Evolutionary conservation across 2,329 filamentous ascomycete species (phyloP).

Genomic region (Arthrinium phaeospermum): DNA sequence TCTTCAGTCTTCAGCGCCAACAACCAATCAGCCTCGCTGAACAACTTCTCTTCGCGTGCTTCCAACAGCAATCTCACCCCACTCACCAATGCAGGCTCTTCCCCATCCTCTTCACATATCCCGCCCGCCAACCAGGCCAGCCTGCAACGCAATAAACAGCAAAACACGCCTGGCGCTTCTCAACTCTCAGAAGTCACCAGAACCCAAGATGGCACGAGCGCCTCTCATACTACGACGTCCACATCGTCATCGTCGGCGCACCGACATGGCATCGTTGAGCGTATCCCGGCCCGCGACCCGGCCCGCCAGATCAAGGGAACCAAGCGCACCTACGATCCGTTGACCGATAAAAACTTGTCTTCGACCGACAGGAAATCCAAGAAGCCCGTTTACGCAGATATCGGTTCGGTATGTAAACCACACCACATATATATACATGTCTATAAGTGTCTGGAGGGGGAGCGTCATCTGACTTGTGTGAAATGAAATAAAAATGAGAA

Average conservation of each 20-base stretch:
- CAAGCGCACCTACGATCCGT: constrained; percentile 67
- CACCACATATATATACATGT: constrained; percentile 39
- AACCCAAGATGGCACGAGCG: constrained; percentile 42
- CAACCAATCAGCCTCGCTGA: constrained; percentile 47
- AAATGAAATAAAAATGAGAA: constrained; percentile 36
- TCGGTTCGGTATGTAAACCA: constrained; percentile 69
- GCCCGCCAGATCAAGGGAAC: constrained; percentile 58
- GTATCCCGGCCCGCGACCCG: constrained; percentile 63
- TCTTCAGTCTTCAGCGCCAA: constrained; percentile 72
- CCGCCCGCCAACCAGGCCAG: constrained; percentile 38
- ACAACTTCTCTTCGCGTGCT: constrained; percentile 44
- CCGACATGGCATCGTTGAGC: constrained; percentile 41
- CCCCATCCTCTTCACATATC: constrained; percentile 50
- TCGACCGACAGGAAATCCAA: constrained; percentile 63
- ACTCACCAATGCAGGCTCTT: constrained; percentile 55
- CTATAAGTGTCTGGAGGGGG: constrained; percentile 51
- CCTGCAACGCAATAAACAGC: constrained; percentile 57
- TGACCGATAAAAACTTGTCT: constrained; percentile 44
- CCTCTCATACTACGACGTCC: constrained; percentile 36
- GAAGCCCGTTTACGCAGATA: constrained; percentile 67
- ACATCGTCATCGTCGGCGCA: constrained; percentile 36
- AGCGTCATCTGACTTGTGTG: constrained; percentile 62
- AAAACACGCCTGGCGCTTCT: constrained; percentile 55
- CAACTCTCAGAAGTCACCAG: constrained; percentile 43
- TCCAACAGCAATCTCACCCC: constrained; percentile 56